A percentile compares a stretch with the other conserved stretches of the same genome.
Conservation (phyloP, 768 basidiomycete genomes). For the Tricholoma terreum region DNA sequence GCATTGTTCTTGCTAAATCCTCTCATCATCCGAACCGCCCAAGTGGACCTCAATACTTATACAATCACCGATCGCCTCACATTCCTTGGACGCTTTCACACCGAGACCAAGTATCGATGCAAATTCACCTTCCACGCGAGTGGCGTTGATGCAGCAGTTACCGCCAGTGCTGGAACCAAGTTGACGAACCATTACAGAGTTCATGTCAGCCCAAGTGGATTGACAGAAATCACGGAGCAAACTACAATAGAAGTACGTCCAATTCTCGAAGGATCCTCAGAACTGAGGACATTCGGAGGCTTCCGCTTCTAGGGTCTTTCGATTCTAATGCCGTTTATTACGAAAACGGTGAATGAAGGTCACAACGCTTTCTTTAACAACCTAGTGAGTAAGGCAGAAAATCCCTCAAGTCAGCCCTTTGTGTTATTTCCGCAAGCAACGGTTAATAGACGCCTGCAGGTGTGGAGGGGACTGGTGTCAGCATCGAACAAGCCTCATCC, state of each 20-base stretch:
- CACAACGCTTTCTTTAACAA: slow-evolving; percentile 26
- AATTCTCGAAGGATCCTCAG: neutral
- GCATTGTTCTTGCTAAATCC: slow-evolving; percentile 28
- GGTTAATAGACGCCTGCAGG: neutral
- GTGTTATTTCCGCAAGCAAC: neutral
- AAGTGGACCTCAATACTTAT: slow-evolving; percentile 14
- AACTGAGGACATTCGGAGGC: neutral
- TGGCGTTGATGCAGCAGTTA: slow-evolving; percentile 22
- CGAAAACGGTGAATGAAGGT: slow-evolving; percentile 25
- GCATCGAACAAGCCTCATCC: neutral
- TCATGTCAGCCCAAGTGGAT: slow-evolving; percentile 8
- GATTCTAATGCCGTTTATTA: slow-evolving; percentile 34
- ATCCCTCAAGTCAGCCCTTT: slow-evolving; percentile 11
- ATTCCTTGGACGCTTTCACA: slow-evolving; percentile 22
- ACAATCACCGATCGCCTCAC: slow-evolving; percentile 27
- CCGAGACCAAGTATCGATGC: slow-evolving; percentile 25
- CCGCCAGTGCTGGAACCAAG: slow-evolving; percentile 25
- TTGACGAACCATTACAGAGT: slow-evolving; percentile 17
- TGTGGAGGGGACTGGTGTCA: neutral
- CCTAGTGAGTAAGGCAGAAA: slow-evolving; percentile 23
- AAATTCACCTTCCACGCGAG: slow-evolving; percentile 17
- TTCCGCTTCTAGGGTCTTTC: slow-evolving; percentile 24
- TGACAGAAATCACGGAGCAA: slow-evolving; percentile 24
- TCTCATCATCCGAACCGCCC: slow-evolving; percentile 23
- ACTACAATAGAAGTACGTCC: slow-evolving; percentile 27